Percentiles rank a stretch among this genome's conserved stretches.
Evolutionary conservation across 2,329 filamentous ascomycete species (phyloP).

Genomic region (Fonsecaea nubica): DNA sequence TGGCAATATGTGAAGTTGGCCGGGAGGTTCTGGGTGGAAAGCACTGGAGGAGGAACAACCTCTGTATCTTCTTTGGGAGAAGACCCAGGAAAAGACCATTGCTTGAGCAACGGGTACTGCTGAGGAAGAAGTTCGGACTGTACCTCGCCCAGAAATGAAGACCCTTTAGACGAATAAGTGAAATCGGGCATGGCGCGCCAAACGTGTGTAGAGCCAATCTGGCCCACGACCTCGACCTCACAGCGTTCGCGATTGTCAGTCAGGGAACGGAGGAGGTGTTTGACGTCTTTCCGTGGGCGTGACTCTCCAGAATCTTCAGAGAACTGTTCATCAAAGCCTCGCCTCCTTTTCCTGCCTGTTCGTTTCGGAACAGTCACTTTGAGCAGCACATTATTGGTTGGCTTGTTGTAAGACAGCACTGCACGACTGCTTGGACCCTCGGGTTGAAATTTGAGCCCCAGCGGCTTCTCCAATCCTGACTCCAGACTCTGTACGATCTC

Average conservation of each 20-base stretch:
- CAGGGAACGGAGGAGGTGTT: conserved; percentile 66
- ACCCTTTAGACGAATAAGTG: conserved; percentile 74
- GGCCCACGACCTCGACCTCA: conserved; percentile 71
- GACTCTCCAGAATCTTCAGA: conserved; percentile 52
- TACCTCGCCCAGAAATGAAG: conserved; percentile 73
- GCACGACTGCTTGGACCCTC: conserved; percentile 80
- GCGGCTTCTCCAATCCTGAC: conserved; percentile 54
- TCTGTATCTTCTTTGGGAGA: conserved; percentile 68
- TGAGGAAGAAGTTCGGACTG: conserved; percentile 73
- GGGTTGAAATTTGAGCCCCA: conserved; percentile 77
- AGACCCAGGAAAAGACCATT: conserved; percentile 71
- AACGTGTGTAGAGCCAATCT: conserved; percentile 80
- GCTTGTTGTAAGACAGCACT: conserved; percentile 75
- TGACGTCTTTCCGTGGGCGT: conserved; percentile 59
- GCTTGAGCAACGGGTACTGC: conserved; percentile 67
- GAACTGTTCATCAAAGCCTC: conserved; percentile 74
- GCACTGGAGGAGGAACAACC: conserved; percentile 69
- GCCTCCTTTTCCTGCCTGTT: conserved; percentile 84
- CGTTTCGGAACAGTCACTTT: conserved; percentile 85
- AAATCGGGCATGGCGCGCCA: conserved; percentile 86
- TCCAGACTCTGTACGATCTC: conserved; percentile 62
- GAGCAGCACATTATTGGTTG: conserved; percentile 82
- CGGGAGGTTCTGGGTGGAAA: conserved; percentile 41
- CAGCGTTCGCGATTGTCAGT: conserved; percentile 74
- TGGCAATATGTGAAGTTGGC: conserved; percentile 71